phyloP scores from a whole-genome alignment of 2,329 filamentous ascomycete species.

The Alternaria sp. region DNA sequence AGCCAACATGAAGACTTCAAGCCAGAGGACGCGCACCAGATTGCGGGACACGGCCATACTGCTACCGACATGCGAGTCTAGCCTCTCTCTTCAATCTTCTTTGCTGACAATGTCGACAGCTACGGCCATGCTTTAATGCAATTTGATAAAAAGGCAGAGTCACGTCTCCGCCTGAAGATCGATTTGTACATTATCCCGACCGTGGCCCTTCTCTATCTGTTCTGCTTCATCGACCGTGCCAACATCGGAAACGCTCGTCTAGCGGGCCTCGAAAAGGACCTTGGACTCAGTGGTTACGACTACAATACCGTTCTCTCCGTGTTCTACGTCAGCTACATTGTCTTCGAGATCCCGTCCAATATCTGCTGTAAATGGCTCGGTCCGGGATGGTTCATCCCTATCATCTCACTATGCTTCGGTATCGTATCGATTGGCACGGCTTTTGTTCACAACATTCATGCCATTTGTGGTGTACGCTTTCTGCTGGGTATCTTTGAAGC shows the following conservation, averaged over 20 bases:
- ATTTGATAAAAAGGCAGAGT: constrained; percentile 65
- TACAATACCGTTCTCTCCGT: constrained; percentile 72
- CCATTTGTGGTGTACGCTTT: constrained; percentile 68
- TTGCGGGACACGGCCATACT: constrained; percentile 37
- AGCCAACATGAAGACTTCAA: constrained; percentile 39
- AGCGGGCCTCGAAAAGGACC: constrained; percentile 68
- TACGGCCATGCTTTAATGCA: constrained; percentile 41
- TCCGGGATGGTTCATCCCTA: constrained; percentile 73
- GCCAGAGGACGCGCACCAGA: constrained; percentile 28
- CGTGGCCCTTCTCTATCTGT: constrained; percentile 70
- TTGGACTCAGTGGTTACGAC: constrained; percentile 66
- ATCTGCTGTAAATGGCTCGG: constrained; percentile 74
- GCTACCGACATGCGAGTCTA: constrained; percentile 40
- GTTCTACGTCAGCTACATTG: constrained; percentile 76
- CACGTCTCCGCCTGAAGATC: constrained; percentile 66
- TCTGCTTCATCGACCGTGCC: constrained; percentile 77
- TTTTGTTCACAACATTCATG: constrained; percentile 64
- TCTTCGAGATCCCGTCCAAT: constrained; percentile 66
- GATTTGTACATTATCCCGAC: constrained; percentile 71
- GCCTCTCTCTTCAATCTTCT: background rate
- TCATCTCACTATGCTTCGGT: constrained; percentile 68
- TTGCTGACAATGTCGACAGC: constrained; percentile 22
- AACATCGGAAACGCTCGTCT: constrained; percentile 76
- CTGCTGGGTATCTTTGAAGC: constrained; percentile 72
- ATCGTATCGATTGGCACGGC: constrained; percentile 68